A percentile compares a stretch with the other conserved stretches of the same genome.
Conservation (phyloP, 2,329 filamentous ascomycete species). For the Monosporascus sp. region DNA sequence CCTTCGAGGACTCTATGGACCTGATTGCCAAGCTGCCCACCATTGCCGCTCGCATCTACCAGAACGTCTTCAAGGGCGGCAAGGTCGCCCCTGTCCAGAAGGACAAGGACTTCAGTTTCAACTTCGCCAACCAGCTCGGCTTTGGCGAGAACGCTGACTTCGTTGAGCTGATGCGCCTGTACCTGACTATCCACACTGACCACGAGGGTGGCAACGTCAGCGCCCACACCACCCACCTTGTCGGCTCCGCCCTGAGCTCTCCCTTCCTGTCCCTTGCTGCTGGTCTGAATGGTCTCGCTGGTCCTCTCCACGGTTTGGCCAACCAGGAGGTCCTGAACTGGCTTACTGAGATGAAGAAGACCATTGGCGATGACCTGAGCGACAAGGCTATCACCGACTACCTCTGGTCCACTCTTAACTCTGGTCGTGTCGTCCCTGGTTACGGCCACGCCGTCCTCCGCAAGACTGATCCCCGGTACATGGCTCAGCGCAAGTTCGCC, state of each 20-base stretch:
- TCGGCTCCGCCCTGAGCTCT: constrained; percentile 93
- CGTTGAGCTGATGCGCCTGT: constrained; percentile 95
- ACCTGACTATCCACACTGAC: constrained; percentile 99
- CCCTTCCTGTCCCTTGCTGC: constrained; percentile 95
- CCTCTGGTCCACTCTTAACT: constrained; percentile 95
- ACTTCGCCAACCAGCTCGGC: constrained; percentile 99
- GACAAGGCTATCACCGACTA: constrained; percentile 97
- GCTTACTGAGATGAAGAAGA: constrained; percentile 98
- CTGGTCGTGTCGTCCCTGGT: constrained; percentile 91
- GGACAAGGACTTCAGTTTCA: constrained; percentile 99
- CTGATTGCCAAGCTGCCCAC: constrained; percentile 98
- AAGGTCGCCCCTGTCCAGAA: constrained; percentile 95
- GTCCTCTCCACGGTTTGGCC: constrained; percentile 95
- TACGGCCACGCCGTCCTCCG: constrained; percentile 98
- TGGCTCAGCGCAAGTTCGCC: constrained; percentile 95
- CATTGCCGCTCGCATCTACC: constrained; percentile 98
- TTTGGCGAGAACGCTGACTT: constrained; percentile 95
- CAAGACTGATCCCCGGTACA: constrained; percentile 99
- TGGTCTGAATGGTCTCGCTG: constrained; percentile 95
- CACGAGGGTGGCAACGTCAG: constrained; percentile 99
- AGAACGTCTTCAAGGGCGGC: constrained; percentile 99
- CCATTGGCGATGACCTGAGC: constrained; percentile 87
- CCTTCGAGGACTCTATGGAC: constrained; percentile 99
- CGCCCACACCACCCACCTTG: constrained; percentile 97
- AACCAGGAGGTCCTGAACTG: constrained; percentile 99